These are phyloP conservation scores for Diaporthe humulicola DNA, from an alignment of 2,329 filamentous ascomycete genomes.

Conservation along the genomic window DNA sequence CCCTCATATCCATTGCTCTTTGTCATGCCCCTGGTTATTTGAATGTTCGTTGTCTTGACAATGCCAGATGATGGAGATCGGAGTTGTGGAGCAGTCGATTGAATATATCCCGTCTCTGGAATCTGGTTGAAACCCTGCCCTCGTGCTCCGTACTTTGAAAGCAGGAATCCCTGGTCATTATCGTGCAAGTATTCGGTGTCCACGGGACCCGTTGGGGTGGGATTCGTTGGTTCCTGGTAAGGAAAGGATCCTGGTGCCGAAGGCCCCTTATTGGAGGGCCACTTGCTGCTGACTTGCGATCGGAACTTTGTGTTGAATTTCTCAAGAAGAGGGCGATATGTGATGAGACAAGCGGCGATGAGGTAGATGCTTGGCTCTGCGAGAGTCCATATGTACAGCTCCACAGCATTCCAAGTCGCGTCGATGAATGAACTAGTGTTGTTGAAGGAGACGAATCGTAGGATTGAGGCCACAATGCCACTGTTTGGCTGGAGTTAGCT, in stretches of 20 bases:
- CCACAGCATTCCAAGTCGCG: conserved; percentile 40
- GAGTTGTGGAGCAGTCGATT: not conserved
- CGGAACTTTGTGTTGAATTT: conserved; percentile 30
- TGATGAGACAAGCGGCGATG: conserved; percentile 46
- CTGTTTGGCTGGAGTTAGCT: conserved; percentile 39
- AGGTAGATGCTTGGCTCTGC: conserved; percentile 46
- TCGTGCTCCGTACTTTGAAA: not conserved
- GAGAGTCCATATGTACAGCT: conserved; percentile 45
- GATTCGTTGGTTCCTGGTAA: not conserved
- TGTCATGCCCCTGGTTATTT: not conserved
- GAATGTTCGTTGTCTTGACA: not conserved
- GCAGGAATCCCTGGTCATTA: not conserved
- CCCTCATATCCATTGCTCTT: not conserved
- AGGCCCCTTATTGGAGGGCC: not conserved
- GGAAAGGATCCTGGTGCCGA: not conserved
- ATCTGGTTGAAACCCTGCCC: not conserved
- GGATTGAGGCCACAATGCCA: conserved; percentile 47
- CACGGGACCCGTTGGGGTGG: not conserved
- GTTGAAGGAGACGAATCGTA: conserved; percentile 46
- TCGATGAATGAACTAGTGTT: conserved; percentile 43
- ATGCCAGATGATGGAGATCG: not conserved
- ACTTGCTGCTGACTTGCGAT: not conserved
- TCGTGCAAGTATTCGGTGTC: not conserved
- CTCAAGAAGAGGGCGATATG: conserved; percentile 45
- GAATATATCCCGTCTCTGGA: not conserved